A percentile compares a stretch with the other conserved stretches of the same genome.
Evolutionary conservation across 495 filamentous ascomycete genomes (phyloP).

Genomic region (Penicillium bovifimosum): DNA sequence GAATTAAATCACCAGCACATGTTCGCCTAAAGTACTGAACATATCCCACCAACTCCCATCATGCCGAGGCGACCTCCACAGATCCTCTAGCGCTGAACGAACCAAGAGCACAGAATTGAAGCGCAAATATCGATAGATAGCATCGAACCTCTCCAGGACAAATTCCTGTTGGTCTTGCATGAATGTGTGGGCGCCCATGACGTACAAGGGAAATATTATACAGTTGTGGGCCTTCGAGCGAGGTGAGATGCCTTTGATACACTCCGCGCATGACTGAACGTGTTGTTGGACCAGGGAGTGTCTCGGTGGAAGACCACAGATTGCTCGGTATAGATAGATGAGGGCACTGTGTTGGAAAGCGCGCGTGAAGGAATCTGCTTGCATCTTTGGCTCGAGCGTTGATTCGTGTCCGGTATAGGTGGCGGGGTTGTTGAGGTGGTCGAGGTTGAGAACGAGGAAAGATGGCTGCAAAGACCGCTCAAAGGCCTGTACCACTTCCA

Average conservation of each 20-base stretch:
- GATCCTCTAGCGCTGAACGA: constrained; percentile 9
- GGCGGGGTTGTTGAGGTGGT: constrained; percentile 9
- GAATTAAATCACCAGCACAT: constrained; percentile 16
- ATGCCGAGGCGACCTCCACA: constrained; percentile 8
- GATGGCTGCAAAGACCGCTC: constrained; percentile 9
- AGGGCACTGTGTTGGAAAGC: constrained; percentile 18
- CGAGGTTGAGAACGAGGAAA: constrained; percentile 4
- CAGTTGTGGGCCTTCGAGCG: constrained; percentile 17
- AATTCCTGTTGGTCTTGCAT: constrained; percentile 8
- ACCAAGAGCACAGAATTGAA: constrained; percentile 15
- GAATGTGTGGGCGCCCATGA: constrained; percentile 16
- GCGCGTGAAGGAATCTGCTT: constrained; percentile 13
- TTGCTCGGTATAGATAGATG: constrained; percentile 18
- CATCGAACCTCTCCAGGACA: constrained; percentile 12
- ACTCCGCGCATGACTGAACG: constrained; percentile 11
- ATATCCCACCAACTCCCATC: constrained; percentile 13
- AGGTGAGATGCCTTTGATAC: constrained; percentile 13
- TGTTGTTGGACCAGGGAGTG: constrained; percentile 19
- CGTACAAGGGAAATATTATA: constrained; percentile 18
- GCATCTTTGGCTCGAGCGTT: constrained; percentile 7
- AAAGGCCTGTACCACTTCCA: constrained; percentile 10
- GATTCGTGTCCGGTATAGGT: constrained; percentile 1
- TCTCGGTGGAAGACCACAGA: constrained; percentile 14
- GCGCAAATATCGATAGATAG: constrained; percentile 9
- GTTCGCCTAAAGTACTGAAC: constrained; percentile 11